Base-by-base conservation (phyloP, 2,329 filamentous ascomycete genomes). In the Aspergillus vadensis region DNA sequence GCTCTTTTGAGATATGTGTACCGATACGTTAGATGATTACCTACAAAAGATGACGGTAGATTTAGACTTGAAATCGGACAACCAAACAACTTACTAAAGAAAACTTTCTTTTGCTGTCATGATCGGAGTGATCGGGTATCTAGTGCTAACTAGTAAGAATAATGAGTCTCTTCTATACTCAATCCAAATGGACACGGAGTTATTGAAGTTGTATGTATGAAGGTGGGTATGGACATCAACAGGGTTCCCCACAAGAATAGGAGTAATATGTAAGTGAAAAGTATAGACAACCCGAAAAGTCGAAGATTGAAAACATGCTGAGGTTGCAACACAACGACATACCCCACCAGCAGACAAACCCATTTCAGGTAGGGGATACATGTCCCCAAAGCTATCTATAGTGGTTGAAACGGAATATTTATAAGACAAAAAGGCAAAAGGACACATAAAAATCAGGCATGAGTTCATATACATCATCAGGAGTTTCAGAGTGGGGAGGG, bases 381-480 rank as follows among this genome's bases (percentile, higher is more conserved):
- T 49, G 47, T 50, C 23, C 15, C 17, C 47, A 50, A 19, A 32
- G 10, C 47, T 50, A 50, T 50, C 47, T 47, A 53, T 32, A 25
- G 19, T 14, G 17, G n/a, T 23, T 43, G n/a, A 9, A 54, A 8
- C 17, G 30, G 12, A 55, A 17, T 19, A 21, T 47, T 7, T 44
- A 5, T 32, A 12, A 6, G 12, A 32, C 48, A 30, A 17, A 25
- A 21, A 51, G 57, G 38, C 36, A 52, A 44, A 43, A 36, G 30
- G 43, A 52, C 25, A 19, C 27, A 23, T 17, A n/a, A 52, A 17
- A 50, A 51, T 32, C 19, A 48, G 39, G 32, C 54, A 30, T 52
- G 30, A 56, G 50, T 57, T 63, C 62, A 59, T 64, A 41, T 62
- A 64, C 59, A 64, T 64, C 62, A 58, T 64, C 53, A 59, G 41